Evolutionary conservation across 2,329 filamentous ascomycete species (phyloP).

Genomic region (Venturia oleaginea): DNA sequence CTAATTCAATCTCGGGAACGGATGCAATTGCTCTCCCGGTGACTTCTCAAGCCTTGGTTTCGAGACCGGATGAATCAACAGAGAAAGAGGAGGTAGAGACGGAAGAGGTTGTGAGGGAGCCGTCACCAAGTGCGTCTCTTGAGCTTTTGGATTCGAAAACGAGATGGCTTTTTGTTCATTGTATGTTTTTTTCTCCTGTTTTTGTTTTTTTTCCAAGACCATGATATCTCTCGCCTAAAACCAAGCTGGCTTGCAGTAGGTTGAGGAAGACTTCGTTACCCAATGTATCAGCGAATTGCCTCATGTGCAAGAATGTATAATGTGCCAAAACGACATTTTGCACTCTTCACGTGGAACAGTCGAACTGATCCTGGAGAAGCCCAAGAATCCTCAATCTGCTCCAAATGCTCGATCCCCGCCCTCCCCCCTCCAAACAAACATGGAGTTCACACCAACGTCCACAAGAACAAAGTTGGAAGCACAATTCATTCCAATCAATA

Average conservation of each 20-base stretch:
- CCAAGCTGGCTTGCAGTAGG: not conserved
- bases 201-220: not conserved
- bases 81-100: not conserved
- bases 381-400: no score
- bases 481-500: no score
- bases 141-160: constrained; percentile 22
- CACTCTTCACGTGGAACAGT: no score
- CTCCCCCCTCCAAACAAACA: no score
- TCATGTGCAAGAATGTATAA: no score
- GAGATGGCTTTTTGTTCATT: constrained; percentile 30
- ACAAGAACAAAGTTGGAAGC: no score
- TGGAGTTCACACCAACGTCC: no score
- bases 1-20: not conserved
- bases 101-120: not conserved
- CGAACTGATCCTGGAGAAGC: no score
- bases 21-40: not conserved
- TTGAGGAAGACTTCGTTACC: no score
- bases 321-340: no score
- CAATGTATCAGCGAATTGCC: no score
- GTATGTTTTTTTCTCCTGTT: constrained; percentile 24
- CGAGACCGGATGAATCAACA: not conserved
- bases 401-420: no score
- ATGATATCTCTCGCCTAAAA: not conserved
- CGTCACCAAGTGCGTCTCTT: constrained; percentile 13
- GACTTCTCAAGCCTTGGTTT: not conserved